Percentiles rank a stretch among this genome's conserved stretches.
phyloP scores from a whole-genome alignment of 768 basidiomycete species.

The Exidia glandulosa region DNA sequence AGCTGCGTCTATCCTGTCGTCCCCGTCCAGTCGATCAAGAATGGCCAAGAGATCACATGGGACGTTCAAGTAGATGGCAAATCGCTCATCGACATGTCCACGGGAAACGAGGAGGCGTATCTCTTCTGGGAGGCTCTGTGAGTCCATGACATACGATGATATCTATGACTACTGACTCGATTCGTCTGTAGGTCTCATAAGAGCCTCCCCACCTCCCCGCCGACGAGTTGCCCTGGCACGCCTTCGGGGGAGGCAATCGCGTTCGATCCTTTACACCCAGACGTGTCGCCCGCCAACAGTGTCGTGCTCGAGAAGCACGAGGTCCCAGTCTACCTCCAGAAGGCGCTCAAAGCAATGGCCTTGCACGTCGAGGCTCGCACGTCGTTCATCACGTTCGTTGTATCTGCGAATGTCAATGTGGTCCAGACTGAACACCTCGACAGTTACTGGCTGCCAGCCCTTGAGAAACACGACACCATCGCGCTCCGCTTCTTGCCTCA shows the following conservation, averaged over 20 bases:
- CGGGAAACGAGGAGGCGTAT: constrained; percentile 21
- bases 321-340: constrained; percentile 28
- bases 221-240: background rate
- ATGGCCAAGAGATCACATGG: constrained; percentile 21
- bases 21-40: constrained; percentile 1
- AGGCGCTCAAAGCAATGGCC: constrained; percentile 15
- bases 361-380: constrained; percentile 34
- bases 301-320: constrained; percentile 17
- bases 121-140: constrained; percentile 26
- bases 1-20: constrained; percentile 26
- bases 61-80: constrained; percentile 19
- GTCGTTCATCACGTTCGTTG: constrained; percentile 34
- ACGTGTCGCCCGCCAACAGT: constrained; percentile 19
- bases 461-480: constrained; percentile 29
- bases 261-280: background rate
- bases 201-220: background rate
- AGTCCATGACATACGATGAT: background rate
- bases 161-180: background rate
- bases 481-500: constrained; percentile 38
- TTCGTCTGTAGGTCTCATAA: background rate
- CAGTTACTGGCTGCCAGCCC: constrained; percentile 34
- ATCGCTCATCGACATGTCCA: constrained; percentile 19
- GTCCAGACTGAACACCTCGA: too few relatives aligned
- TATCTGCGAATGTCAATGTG: too few relatives aligned
- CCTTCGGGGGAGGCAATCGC: constrained; percentile 1